phyloP scores from a whole-genome alignment of 345 rosid genomes.

The Luvunga scandens region DNA sequence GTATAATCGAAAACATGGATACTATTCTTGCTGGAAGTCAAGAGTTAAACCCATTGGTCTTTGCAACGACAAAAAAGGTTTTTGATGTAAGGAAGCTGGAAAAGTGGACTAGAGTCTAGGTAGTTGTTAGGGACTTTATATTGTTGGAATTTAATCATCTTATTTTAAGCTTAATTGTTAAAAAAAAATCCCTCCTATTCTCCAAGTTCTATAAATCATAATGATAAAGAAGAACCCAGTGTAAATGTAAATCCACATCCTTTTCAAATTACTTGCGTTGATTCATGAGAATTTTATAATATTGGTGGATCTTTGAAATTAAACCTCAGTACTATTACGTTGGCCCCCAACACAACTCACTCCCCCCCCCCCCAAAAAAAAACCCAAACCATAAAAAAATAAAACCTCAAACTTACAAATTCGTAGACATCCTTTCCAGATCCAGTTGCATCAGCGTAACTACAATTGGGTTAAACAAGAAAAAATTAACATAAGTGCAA shows the following conservation, averaged over 20 bases:
- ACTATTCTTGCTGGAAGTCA: neutral
- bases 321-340: too few species aligned
- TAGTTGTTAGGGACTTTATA: neutral
- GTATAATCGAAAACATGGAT: neutral
- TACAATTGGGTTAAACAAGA: slow-evolving; percentile 23
- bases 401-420: slow-evolving; percentile 45
- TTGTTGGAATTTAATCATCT: neutral
- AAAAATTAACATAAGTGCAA: slow-evolving; percentile 9
- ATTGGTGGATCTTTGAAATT: too few species aligned
- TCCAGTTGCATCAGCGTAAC: slow-evolving; percentile 76
- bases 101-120: neutral
- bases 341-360: too few species aligned
- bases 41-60: neutral
- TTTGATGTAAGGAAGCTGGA: neutral
- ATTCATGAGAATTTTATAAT: too few species aligned
- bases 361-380: too few species aligned
- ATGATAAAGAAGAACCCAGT: neutral
- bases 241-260: too few species aligned
- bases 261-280: too few species aligned
- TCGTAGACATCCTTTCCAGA: slow-evolving; percentile 76
- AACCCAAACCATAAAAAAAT: too few species aligned
- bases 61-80: neutral
- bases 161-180: too few species aligned
- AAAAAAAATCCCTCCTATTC: neutral
- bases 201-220: neutral